Conservation (phyloP, 345 rosid genomes). For the Melaleuca alternifolia region DNA sequence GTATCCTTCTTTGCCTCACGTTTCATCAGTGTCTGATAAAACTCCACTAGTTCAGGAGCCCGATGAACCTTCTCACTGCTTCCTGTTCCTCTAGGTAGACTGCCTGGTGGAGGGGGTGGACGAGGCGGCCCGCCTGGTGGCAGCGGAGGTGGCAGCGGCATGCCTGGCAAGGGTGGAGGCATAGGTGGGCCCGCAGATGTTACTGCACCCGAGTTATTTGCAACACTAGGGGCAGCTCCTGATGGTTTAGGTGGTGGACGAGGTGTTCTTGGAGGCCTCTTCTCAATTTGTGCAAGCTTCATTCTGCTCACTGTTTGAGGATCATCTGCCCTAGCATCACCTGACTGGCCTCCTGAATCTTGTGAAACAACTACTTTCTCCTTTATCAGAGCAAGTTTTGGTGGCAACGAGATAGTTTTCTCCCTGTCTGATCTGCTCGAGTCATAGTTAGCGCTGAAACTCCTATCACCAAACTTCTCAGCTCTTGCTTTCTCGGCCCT, state of each 20-base stretch:
- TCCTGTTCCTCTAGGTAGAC: slow-evolving; percentile 66
- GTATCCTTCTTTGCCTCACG: slow-evolving; percentile 92
- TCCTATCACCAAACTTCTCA: slow-evolving; percentile 40
- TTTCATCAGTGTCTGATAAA: slow-evolving; percentile 92
- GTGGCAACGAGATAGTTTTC: slow-evolving; percentile 37
- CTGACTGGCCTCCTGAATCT: slow-evolving; percentile 41
- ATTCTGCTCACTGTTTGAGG: slow-evolving; percentile 51
- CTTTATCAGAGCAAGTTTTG: slow-evolving; percentile 64
- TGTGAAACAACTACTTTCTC: slow-evolving; percentile 40
- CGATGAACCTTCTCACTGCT: slow-evolving; percentile 76
- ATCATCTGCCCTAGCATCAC: slow-evolving; percentile 38
- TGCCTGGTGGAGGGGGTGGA: slow-evolving; percentile 92
- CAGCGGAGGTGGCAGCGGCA: slow-evolving; percentile 30
- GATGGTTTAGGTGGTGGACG: slow-evolving; percentile 80
- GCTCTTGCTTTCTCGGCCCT: slow-evolving; percentile 81
- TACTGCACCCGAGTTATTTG: slow-evolving; percentile 15
- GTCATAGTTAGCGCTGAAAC: background rate
- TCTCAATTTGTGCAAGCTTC: slow-evolving; percentile 65
- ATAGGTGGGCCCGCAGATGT: slow-evolving; percentile 52
- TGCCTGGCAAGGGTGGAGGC: slow-evolving; percentile 37
- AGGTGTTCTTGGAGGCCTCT: slow-evolving; percentile 76
- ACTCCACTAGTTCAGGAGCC: slow-evolving; percentile 93
- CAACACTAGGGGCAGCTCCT: slow-evolving; percentile 21
- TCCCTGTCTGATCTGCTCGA: background rate
- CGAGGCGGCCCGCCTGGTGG: slow-evolving; percentile 56